phyloP scores from a whole-genome alignment of 2,329 filamentous ascomycete species.

The Epichloe coenophiala region DNA sequence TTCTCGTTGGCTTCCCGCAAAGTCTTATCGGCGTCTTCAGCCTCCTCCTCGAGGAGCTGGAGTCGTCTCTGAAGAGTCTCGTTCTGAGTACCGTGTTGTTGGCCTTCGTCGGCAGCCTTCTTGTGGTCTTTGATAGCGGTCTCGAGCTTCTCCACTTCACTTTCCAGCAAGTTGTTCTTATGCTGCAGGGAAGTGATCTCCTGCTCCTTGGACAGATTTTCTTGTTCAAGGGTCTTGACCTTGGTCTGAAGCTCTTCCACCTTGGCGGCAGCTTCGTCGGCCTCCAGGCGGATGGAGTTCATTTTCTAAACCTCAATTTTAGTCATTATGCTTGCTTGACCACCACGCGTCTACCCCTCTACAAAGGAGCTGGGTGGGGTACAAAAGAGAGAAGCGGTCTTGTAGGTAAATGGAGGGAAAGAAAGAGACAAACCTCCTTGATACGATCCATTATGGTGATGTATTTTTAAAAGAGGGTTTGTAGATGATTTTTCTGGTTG shows the following conservation, averaged over 20 bases:
- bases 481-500: constrained; percentile 4
- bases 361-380: constrained; percentile 11
- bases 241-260: constrained; percentile 77
- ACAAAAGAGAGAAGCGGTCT: constrained; percentile 15
- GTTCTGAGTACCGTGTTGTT: constrained; percentile 73
- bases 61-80: constrained; percentile 85
- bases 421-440: constrained; percentile 57
- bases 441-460: constrained; percentile 64
- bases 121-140: constrained; percentile 72
- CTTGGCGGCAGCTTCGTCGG: constrained; percentile 69
- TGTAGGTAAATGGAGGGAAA: neutral
- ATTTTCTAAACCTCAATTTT: constrained; percentile 54
- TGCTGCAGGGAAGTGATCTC: constrained; percentile 93
- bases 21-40: constrained; percentile 91
- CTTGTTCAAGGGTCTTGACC: constrained; percentile 85
- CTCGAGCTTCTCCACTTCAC: constrained; percentile 89
- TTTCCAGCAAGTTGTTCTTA: constrained; percentile 85
- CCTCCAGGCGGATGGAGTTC: constrained; percentile 86
- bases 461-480: constrained; percentile 7
- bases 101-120: constrained; percentile 70
- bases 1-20: constrained; percentile 97
- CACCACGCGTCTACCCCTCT: constrained; percentile 9
- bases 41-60: constrained; percentile 95
- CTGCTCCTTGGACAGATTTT: constrained; percentile 93
- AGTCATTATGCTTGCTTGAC: constrained; percentile 3